A percentile compares a stretch with the other conserved stretches of the same genome.
These are phyloP conservation scores for Marsdenia floribunda DNA, from an alignment of 257 asterid genomes.

Conservation along the genomic window DNA sequence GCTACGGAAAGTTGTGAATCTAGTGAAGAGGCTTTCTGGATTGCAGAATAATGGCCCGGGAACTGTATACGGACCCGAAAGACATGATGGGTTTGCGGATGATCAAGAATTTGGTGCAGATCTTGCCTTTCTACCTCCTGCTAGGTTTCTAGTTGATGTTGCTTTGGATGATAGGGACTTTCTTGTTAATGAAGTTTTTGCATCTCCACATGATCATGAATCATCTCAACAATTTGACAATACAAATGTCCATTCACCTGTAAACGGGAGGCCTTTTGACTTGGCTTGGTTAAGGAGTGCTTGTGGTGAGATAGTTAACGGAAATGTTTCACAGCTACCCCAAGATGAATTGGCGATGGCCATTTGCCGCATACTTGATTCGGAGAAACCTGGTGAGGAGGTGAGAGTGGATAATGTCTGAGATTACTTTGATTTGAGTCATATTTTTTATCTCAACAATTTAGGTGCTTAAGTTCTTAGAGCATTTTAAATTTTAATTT, in stretches of 20 bases:
- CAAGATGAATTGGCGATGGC: conserved; percentile 96
- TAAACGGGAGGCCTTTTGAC: conserved; percentile 48
- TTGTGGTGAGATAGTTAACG: conserved; percentile 63
- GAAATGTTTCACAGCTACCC: conserved; percentile 78
- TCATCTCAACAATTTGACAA: conserved; percentile 37
- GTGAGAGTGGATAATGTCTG: conserved; percentile 32
- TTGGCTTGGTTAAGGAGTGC: conserved; percentile 84
- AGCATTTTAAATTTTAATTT: conserved; percentile 22
- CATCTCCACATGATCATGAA: conserved; percentile 32
- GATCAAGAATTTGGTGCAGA: conserved; percentile 85
- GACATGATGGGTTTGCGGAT: conserved; percentile 35
- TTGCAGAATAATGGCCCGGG: conserved; percentile 48
- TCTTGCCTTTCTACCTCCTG: conserved; percentile 64
- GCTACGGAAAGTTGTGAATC: conserved; percentile 48
- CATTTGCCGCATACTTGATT: conserved; percentile 89
- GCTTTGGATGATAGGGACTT: conserved; percentile 47
- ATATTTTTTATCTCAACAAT: conserved; percentile 15
- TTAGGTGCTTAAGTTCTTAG: conserved; percentile 16
- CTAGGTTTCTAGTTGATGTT: conserved; percentile 70
- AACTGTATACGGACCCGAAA: conserved; percentile 28
- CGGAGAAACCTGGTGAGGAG: conserved; percentile 96
- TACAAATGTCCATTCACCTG: conserved; percentile 29
- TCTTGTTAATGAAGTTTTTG: conserved; percentile 40
- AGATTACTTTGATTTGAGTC: not conserved
- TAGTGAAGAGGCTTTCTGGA: conserved; percentile 56